Evolutionary conservation across 2,329 filamentous ascomycete species (phyloP), one percentile per base, ranked within the genome.

Genomic region (Phaeophleospora eucalypticola): DNA sequence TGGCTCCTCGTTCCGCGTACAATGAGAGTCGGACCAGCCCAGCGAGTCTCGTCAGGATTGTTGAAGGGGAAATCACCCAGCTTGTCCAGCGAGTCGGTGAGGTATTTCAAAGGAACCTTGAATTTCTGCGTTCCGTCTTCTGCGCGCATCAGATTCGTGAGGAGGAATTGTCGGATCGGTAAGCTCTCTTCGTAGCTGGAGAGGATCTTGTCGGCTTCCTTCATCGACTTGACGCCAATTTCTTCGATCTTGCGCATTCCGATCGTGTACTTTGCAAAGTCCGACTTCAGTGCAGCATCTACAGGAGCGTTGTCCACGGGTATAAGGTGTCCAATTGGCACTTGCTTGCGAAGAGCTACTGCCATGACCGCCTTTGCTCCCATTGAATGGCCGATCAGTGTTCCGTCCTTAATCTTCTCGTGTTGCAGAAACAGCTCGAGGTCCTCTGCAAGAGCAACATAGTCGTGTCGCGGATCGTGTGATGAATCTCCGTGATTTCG

Each of bases 311-410:
- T 97, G 71, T 97, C 91, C 10, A 97, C 89, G 1, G 89, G 78
- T 20, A 96, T 78, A 42, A 97, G 72, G 58, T 84, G 81, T 14
- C 77, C 74, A 48, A 95, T 77, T 2, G 82, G 71, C 4, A 80
- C 72, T 0, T 88, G 87, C 1, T 81, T 77, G 36, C 78, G 74
- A 29, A 97, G 78, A 3, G 89, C 89, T 48, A 96, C 74, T 0
- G 86, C 76, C 91, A 97, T 96, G 58, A 88, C 89, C 2, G 86
- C 83, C 73, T 97, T 97, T 38, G 91, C 91, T 53, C 93, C 91
- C 91, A 97, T 97, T 1, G 89, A 95, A 70, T 97, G 93, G 0
- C 91, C 91, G 60, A 97, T 93, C 20, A 97, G 71, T 0, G 86
- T 89, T 2, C 84, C 76, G 20, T 86, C 73, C 36, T 77, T 71